Evolutionary conservation across 495 filamentous ascomycete species (phyloP), one percentile per base, ranked within the genome.

Genomic region (Cudoniella acicularis): DNA sequence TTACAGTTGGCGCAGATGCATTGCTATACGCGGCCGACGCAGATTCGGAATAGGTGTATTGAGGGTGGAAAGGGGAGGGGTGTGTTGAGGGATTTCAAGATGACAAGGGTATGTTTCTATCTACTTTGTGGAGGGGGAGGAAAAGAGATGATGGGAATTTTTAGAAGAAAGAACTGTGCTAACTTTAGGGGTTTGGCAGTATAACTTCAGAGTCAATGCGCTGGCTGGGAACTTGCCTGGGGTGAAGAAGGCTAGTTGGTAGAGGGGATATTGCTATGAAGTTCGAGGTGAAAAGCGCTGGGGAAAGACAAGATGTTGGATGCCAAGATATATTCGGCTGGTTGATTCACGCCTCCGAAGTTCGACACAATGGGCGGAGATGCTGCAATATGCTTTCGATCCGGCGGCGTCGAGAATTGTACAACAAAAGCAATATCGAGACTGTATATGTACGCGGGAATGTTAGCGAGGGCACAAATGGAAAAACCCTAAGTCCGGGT

Each of bases 241-340:
- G 53, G 94, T 98, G 45, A 89, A 85, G 79, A 98, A 97, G 79
- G 94, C 95, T 9, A 91, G 87, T 70, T 98, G 94, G 94, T 98
- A 69, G 46, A 52, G 18, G 30, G 20, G 13, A 2, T 23, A 46
- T 26, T 10, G 52, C 2, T 25, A 17, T n/a, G 13, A 27, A 18
- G 30, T 2, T 16, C 2, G 24, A 9, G 50, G 27, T 40, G 22
- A 0, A 10, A 36, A 46, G 17, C 17, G 11, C 13, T 46, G 18
- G 43, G 43, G 13, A 46, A 46, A 17, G 43, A 46, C 6, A 46
- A 17, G 13, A 17, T 36, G 43, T 4, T 9, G n/a, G 43, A 47
- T 41, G 36, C n/a, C n/a, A 41, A 9, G 36, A 41, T n/a, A n/a
- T n/a, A n/a, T n/a, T n/a, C n/a, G n/a, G n/a, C n/a, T n/a, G 30